Evolutionary conservation across 2,329 filamentous ascomycete genomes (phyloP), one percentile per base, ranked within the genome.

Genomic region (Westerdykella sp.): DNA sequence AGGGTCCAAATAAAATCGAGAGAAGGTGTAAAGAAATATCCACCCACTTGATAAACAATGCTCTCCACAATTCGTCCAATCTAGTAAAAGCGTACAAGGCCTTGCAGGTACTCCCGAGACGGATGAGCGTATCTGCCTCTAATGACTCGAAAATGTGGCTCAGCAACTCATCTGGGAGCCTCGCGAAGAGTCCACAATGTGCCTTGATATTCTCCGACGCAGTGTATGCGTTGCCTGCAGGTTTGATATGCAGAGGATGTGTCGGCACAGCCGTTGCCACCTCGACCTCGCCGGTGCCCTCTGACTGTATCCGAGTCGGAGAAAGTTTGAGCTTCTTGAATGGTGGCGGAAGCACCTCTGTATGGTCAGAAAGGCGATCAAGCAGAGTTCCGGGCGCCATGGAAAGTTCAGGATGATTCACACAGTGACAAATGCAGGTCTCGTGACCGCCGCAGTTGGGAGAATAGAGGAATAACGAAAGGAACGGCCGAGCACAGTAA

Each of bases 31-130:
- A 41, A 37, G 30, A 38, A 51, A 48, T 46, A 45, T 40, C 44
- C 40, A 81, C 87, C 80, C 81, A 95, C 89, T 81, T 78, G 50
- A 95, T 75, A 57, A 91, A 94, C 15, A 95, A 67, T 14, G 81
- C 68, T 67, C 93, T 90, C 91, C 91, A 97, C 30, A 96, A 66
- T 57, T 97, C 91, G 51, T 96, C 91, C 38, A 80, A 80, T 39
- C 83, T 76, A 42, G 84, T 85, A 62, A 91, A 94, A 1, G 89
- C 90, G 73, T 89, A 91, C 13, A 97, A 70, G 41, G 87, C 89
- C 63, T 82, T 87, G 73, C 90, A 95, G 5, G 89, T 85, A 43
- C 78, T 78, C 7, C 88, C 87, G 34, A 97, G 70, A 6, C 68
- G 69, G 43, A 83, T 67, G 41, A 97, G 70, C 41, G 75, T 72